Conservation (phyloP, 345 rosid species). For the Raphanus raphanistrum region DNA sequence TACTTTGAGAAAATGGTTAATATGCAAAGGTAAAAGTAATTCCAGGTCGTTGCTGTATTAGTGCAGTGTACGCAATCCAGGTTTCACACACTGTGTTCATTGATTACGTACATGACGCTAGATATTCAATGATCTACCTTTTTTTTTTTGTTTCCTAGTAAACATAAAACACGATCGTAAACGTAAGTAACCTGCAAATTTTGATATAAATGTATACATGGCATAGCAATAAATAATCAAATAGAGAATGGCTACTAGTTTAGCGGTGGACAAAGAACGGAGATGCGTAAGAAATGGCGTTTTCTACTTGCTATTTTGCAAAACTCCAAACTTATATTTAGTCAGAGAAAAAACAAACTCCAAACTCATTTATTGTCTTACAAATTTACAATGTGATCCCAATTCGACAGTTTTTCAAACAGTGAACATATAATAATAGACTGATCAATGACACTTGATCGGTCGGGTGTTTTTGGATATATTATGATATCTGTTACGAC, state of each 20-base stretch:
- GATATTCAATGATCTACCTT: not conserved
- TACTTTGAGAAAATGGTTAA: no score
- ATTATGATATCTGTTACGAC: conserved; percentile 25
- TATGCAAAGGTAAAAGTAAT: not conserved
- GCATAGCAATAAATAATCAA: not conserved
- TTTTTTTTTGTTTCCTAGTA: not conserved
- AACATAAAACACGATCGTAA: not conserved
- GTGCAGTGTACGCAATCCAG: conserved; percentile 4
- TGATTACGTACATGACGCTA: not conserved
- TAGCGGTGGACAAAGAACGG: conserved; percentile 38
- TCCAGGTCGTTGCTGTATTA: not conserved
- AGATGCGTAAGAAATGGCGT: conserved; percentile 29
- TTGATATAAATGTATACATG: not conserved
- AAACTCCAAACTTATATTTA: conserved; percentile 16
- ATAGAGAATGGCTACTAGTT: conserved; percentile 20
- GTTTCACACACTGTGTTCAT: conserved; percentile 9
- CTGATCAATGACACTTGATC: conserved; percentile 40
- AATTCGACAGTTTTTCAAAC: conserved; percentile 30
- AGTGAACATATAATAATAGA: conserved; percentile 26
- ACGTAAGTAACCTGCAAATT: not conserved
- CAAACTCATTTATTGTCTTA: not conserved
- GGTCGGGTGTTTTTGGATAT: conserved; percentile 39
- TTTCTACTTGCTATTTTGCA: conserved; percentile 35
- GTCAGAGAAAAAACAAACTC: no score
- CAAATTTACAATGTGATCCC: not conserved